A percentile compares a stretch with the other conserved stretches of the same genome.
These are phyloP conservation scores for Pyrenophora seminiperda DNA, from an alignment of 2,329 filamentous ascomycete species.

Conservation along the genomic window DNA sequence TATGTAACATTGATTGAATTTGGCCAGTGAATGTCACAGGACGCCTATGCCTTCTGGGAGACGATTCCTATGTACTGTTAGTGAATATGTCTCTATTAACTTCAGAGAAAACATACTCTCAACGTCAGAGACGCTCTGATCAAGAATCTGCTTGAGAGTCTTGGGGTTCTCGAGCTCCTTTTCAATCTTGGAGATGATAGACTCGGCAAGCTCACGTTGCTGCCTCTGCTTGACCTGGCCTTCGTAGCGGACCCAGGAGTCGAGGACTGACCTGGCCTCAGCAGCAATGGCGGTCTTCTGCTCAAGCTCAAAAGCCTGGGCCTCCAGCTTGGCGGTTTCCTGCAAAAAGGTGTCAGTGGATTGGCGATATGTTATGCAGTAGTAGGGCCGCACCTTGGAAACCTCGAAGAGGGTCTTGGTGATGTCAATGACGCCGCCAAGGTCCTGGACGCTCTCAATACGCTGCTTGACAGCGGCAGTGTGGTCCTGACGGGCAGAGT, in stretches of 20 bases:
- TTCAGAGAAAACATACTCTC: slow-evolving; percentile 70
- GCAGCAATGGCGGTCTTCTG: slow-evolving; percentile 89
- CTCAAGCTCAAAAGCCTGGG: slow-evolving; percentile 95
- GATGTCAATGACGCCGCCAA: slow-evolving; percentile 90
- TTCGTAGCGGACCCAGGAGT: slow-evolving; percentile 99
- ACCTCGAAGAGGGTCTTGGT: slow-evolving; percentile 98
- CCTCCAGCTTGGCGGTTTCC: slow-evolving; percentile 97
- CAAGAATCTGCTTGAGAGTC: slow-evolving; percentile 94
- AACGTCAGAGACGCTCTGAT: slow-evolving; percentile 94
- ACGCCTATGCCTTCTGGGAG: slow-evolving; percentile 47
- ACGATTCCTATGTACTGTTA: slow-evolving; percentile 44
- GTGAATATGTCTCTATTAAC: neutral
- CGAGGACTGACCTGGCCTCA: slow-evolving; percentile 93
- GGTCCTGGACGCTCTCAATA: slow-evolving; percentile 93
- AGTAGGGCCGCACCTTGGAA: slow-evolving; percentile 76
- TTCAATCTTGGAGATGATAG: slow-evolving; percentile 94
- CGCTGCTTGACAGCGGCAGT: slow-evolving; percentile 92
- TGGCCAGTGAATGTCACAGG: slow-evolving; percentile 34
- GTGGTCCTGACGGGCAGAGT: slow-evolving; percentile 92
- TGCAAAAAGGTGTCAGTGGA: slow-evolving; percentile 50
- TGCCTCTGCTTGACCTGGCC: slow-evolving; percentile 98
- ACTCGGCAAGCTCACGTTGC: slow-evolving; percentile 92
- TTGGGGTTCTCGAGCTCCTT: slow-evolving; percentile 99
- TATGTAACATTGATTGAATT: slow-evolving; percentile 47
- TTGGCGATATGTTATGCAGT: slow-evolving; percentile 10